A percentile compares a stretch with the other conserved stretches of the same genome.
Conservation (phyloP, 2,329 filamentous ascomycete genomes). For the Exserohilum rostratum region DNA sequence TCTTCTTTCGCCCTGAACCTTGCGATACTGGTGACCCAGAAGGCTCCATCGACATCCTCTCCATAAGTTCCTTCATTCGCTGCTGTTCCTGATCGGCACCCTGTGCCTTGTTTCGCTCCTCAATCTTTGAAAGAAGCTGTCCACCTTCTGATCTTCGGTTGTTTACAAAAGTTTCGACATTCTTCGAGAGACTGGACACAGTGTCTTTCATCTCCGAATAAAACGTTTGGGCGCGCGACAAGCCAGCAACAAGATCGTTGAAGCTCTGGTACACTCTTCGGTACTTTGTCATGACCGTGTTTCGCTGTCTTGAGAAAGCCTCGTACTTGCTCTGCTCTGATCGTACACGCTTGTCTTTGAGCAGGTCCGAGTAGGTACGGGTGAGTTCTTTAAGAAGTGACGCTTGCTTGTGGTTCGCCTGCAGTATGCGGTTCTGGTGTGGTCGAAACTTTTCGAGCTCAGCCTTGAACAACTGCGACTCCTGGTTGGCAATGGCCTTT, state of each 20-base stretch:
- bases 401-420: conserved; percentile 94
- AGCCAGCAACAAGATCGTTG: conserved; percentile 82
- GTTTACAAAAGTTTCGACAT: conserved; percentile 95
- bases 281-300: conserved; percentile 82
- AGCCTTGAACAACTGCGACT: conserved; percentile 88
- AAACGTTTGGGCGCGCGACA: conserved; percentile 88
- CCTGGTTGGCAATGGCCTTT: conserved; percentile 90
- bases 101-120: conserved; percentile 74
- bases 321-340: conserved; percentile 97
- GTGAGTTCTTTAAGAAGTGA: conserved; percentile 95
- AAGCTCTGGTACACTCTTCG: conserved; percentile 92
- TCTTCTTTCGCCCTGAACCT: conserved; percentile 38
- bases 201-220: conserved; percentile 96
- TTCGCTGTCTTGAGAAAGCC: conserved; percentile 79
- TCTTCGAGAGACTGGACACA: conserved; percentile 88
- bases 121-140: conserved; percentile 86
- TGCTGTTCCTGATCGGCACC: conserved; percentile 85
- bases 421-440: conserved; percentile 86
- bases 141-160: conserved; percentile 91
- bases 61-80: conserved; percentile 87
- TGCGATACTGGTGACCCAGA: conserved; percentile 43
- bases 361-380: conserved; percentile 79
- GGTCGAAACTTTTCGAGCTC: conserved; percentile 97
- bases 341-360: conserved; percentile 92
- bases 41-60: conserved; percentile 84